Base-by-base conservation (phyloP, 1,284 basidiomycete genomes). In the Kwoniella shivajii region DNA sequence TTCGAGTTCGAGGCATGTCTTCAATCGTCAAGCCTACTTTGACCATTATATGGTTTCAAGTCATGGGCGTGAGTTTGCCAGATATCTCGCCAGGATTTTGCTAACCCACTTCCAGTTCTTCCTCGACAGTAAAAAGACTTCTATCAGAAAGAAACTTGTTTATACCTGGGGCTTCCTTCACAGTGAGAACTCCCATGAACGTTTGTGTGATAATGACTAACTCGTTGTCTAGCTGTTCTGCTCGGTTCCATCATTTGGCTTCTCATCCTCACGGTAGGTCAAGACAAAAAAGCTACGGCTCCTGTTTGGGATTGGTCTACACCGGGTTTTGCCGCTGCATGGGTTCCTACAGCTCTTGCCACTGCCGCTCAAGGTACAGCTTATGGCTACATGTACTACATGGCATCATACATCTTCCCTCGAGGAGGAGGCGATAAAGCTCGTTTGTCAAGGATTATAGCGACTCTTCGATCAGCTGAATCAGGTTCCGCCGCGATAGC, bases 1-100 rank as follows among this genome's bases (percentile, higher is more conserved):
- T 72, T 2, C 65, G 72, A n/a, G 58, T 65, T 14, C 57, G 78
- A 11, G 76, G 76, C 0, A 66, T 79, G n/a, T 74, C 72, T 14
- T 75, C 76, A 3, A 61, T 80, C 34, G 59, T 77, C 27, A 60
- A 63, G 7, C 76, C 78, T 6, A 46, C 76, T 37, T 36, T 68
- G 10, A 62, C 68, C 0, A 65, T 73, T 46, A 7, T 73, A 39
- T 58, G 59, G 61, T 75, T 77, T 66, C 68, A 68, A 30, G 5
- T 66, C 3, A 64, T 76, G 7, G 78, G 78, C 7, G 50, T 53
- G 14, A 53, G 50, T 53, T n/a, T n/a, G n/a, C n/a, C 20, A 26
- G 2, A 22, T n/a, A 10, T 26, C 22, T 16, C n/a, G 1, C 48
- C n/a, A 3, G n/a, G 26, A 24, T 5, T 16, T 33, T n/a, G 9